phyloP scores from a whole-genome alignment of 2,329 filamentous ascomycete species.

The Purpureocillium takamizusanense region DNA sequence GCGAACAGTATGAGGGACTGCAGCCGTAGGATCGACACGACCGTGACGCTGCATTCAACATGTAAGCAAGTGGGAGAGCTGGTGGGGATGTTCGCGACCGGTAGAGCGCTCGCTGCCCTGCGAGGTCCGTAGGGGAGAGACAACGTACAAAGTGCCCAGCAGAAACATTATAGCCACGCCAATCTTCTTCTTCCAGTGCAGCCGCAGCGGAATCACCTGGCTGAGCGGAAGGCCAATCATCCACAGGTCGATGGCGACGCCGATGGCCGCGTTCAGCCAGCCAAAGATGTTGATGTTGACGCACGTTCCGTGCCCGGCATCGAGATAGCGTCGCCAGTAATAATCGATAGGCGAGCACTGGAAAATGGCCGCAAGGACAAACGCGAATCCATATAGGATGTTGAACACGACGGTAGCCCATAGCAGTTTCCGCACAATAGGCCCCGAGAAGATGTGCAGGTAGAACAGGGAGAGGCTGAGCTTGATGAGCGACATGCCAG shows the following conservation, averaged over 20 bases:
- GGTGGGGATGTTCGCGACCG: not conserved
- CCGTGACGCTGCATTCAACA: conserved; percentile 3
- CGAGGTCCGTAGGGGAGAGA: not conserved
- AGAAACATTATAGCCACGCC: conserved; percentile 5
- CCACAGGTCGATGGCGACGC: conserved; percentile 4
- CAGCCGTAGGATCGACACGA: conserved; percentile 4
- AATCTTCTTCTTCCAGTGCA: conserved; percentile 5
- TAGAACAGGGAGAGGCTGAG: not conserved
- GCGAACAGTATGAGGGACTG: conserved; percentile 4
- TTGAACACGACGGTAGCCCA: not conserved
- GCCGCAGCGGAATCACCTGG: conserved; percentile 2
- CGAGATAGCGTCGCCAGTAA: no score
- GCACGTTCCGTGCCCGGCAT: not conserved
- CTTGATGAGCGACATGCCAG: not conserved
- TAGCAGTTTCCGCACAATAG: not conserved
- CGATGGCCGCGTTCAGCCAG: conserved; percentile 2
- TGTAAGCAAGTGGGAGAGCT: no score
- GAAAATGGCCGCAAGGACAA: no score
- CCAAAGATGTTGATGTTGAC: conserved; percentile 5
- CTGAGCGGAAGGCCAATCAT: conserved; percentile 6
- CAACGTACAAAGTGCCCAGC: conserved; percentile 5
- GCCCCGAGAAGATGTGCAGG: not conserved
- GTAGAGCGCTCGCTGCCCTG: not conserved
- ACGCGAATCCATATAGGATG: no score
- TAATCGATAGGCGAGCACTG: no score